Percentiles rank a stretch among this genome's conserved stretches.
Conservation (phyloP, 2,329 filamentous ascomycete genomes). For the Aspergillus felis region DNA sequence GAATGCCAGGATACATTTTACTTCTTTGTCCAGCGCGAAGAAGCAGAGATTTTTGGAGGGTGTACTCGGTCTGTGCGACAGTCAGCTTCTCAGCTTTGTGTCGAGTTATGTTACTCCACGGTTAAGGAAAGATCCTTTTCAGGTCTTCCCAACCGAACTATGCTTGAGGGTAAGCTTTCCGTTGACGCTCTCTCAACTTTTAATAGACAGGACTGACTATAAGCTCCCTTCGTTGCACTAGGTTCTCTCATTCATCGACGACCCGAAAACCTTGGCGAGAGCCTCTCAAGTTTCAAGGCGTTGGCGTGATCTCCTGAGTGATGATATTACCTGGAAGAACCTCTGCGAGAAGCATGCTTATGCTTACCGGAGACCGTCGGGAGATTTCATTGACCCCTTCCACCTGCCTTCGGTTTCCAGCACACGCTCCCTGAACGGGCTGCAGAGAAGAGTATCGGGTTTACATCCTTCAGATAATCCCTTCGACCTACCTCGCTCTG, state of each 20-base stretch:
- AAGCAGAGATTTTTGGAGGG: slow-evolving; percentile 80
- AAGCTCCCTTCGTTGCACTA: slow-evolving; percentile 34
- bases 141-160: slow-evolving; percentile 84
- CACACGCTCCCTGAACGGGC: slow-evolving; percentile 17
- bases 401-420: slow-evolving; percentile 21
- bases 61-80: slow-evolving; percentile 89
- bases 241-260: slow-evolving; percentile 95
- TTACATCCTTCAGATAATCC: slow-evolving; percentile 44
- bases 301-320: slow-evolving; percentile 89
- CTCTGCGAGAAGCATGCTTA: slow-evolving; percentile 96
- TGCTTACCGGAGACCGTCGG: slow-evolving; percentile 65
- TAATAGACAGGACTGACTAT: slow-evolving; percentile 8
- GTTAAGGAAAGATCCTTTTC: slow-evolving; percentile 94
- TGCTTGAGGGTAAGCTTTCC: slow-evolving; percentile 69
- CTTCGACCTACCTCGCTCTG: slow-evolving; percentile 42
- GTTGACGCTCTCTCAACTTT: not conserved
- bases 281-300: slow-evolving; percentile 93
- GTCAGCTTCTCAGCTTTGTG: slow-evolving; percentile 90
- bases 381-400: slow-evolving; percentile 37
- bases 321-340: slow-evolving; percentile 98
- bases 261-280: slow-evolving; percentile 87
- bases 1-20: slow-evolving; percentile 76
- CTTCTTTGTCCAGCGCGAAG: slow-evolving; percentile 69
- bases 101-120: slow-evolving; percentile 92
- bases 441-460: slow-evolving; percentile 23